phyloP scores from a whole-genome alignment of 495 filamentous ascomycete genomes.

The Chaetomium tenue region DNA sequence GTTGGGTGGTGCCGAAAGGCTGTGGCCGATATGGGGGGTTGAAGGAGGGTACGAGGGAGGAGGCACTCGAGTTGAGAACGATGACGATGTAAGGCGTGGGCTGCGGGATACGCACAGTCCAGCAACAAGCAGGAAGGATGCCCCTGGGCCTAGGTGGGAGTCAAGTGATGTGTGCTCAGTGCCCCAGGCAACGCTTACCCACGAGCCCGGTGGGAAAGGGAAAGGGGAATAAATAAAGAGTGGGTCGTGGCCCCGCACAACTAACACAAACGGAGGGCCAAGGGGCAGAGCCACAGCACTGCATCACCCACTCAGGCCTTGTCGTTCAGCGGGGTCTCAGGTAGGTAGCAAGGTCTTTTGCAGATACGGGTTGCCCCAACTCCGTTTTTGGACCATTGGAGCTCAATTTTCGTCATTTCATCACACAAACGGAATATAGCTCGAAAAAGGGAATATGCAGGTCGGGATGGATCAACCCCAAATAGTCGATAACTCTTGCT shows the following conservation, averaged over 20 bases:
- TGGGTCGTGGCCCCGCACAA: conserved; percentile 5
- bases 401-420: not conserved
- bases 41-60: conserved; percentile 35
- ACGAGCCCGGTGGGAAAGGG: not conserved
- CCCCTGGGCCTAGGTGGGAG: conserved; percentile 24
- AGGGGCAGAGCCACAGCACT: not conserved
- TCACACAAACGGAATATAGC: not conserved
- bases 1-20: conserved; percentile 27
- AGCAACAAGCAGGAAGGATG: conserved; percentile 22
- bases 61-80: conserved; percentile 26
- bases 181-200: conserved; percentile 11
- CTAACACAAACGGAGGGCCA: not conserved
- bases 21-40: conserved; percentile 16
- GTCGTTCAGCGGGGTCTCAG: not conserved
- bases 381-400: not conserved
- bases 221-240: conserved; percentile 14
- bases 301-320: not conserved
- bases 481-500: too few species aligned
- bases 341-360: not conserved
- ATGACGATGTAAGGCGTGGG: conserved; percentile 33
- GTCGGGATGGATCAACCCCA: too few species aligned
- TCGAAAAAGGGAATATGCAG: not conserved
- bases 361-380: not conserved
- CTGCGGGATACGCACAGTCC: conserved; percentile 23
- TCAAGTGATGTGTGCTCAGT: conserved; percentile 8